Conservation (phyloP, 176 grass and related monocot species). For the Phyllostachys edulis region DNA sequence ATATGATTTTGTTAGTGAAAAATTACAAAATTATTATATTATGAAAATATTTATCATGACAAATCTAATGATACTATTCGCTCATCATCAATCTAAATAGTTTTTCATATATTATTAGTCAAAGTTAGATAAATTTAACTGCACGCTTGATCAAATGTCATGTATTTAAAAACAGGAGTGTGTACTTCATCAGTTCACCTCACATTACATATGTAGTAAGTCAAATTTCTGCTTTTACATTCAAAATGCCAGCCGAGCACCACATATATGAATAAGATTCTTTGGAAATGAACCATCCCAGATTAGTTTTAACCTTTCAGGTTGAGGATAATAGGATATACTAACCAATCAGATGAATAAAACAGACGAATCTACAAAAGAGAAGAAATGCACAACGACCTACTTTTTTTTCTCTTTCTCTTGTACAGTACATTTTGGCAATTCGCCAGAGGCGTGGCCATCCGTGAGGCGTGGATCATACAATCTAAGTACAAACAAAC, state of each 20-base stretch:
- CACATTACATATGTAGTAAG: background rate
- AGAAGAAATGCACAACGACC: slow-evolving; percentile 19
- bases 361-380: background rate
- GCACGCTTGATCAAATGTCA: too few species aligned
- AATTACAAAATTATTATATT: too few species aligned
- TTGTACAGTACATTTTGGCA: slow-evolving; percentile 54
- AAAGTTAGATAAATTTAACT: too few species aligned
- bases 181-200: background rate
- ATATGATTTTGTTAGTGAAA: too few species aligned
- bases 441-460: slow-evolving; percentile 22
- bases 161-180: too few species aligned
- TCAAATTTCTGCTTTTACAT: background rate
- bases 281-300: background rate
- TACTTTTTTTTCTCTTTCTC: slow-evolving; percentile 24
- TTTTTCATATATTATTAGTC: too few species aligned
- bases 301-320: background rate
- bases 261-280: background rate
- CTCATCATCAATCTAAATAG: too few species aligned
- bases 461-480: slow-evolving; percentile 25
- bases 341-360: background rate
- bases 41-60: too few species aligned
- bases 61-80: too few species aligned
- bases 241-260: background rate
- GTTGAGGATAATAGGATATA: background rate
- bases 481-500: slow-evolving; percentile 45